Evolutionary conservation across 2,329 filamentous ascomycete genomes (phyloP).

Genomic region (Zymoseptoria pseudotritici): DNA sequence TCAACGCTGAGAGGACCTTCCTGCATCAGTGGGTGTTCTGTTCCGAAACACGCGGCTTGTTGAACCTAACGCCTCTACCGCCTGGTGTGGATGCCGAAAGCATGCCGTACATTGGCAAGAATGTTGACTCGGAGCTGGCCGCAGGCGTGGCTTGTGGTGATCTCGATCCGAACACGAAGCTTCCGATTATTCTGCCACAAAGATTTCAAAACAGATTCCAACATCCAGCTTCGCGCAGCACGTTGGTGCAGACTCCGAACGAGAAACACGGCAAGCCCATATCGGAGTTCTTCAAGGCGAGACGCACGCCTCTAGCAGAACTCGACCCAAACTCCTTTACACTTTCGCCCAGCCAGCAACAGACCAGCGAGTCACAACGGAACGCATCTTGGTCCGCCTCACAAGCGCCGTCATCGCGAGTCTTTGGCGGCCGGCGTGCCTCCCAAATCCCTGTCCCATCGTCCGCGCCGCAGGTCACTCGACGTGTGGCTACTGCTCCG

Average conservation of each 20-base stretch:
- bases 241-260: conserved; percentile 36
- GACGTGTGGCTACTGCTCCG: conserved; percentile 33
- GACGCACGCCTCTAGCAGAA: conserved; percentile 57
- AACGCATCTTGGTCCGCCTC: conserved; percentile 49
- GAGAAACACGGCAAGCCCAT: conserved; percentile 56
- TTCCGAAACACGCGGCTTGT: conserved; percentile 60
- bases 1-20: conserved; percentile 85
- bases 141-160: conserved; percentile 71
- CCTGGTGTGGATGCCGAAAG: conserved; percentile 57
- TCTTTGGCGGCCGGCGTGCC: conserved; percentile 11
- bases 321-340: conserved; percentile 61
- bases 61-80: conserved; percentile 65
- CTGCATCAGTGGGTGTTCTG: conserved; percentile 93
- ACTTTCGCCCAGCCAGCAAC: conserved; percentile 58
- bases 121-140: conserved; percentile 51
- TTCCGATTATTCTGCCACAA: conserved; percentile 43
- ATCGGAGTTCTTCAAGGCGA: conserved; percentile 57
- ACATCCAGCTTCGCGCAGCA: conserved; percentile 20
- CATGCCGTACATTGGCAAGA: conserved; percentile 73
- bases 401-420: conserved; percentile 32
- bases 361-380: conserved; percentile 48
- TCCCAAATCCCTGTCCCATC: conserved; percentile 27
- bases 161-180: conserved; percentile 82
- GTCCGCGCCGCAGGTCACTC: conserved; percentile 36
- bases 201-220: conserved; percentile 13